These are phyloP conservation scores for Flaveria brownii DNA, from an alignment of 129 eudicot species.

Conservation along the genomic window DNA sequence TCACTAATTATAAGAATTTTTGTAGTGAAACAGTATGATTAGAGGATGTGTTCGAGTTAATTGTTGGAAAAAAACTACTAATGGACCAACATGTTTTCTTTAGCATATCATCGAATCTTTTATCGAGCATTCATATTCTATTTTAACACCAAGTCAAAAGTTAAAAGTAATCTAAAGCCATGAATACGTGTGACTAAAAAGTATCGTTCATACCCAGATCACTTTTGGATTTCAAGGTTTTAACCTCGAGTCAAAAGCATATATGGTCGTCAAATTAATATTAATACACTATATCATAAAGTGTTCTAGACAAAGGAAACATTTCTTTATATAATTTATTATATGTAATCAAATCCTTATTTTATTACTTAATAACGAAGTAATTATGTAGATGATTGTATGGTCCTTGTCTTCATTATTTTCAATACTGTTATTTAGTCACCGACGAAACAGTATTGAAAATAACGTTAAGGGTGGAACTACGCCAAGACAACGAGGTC, in stretches of 20 bases:
- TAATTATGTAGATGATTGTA: not conserved
- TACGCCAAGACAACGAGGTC: too few relatives aligned
- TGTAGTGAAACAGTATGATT: too few relatives aligned
- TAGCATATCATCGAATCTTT: too few relatives aligned
- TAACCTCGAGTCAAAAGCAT: not conserved
- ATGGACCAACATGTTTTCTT: too few relatives aligned
- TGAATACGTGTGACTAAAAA: constrained; percentile 1
- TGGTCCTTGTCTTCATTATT: not conserved
- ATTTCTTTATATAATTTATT: too few relatives aligned
- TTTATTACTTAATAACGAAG: not conserved
- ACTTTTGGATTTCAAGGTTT: not conserved
- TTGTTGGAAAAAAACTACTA: too few relatives aligned
- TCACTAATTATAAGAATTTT: too few relatives aligned
- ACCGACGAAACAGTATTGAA: not conserved
- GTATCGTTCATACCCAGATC: not conserved
- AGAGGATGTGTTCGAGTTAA: too few relatives aligned
- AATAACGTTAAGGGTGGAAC: not conserved
- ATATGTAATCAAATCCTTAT: too few relatives aligned
- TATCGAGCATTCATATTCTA: too few relatives aligned
- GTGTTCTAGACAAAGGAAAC: too few relatives aligned
- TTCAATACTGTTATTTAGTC: not conserved
- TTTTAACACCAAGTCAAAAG: not conserved
- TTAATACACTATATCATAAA: too few relatives aligned
- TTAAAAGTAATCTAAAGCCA: not conserved
- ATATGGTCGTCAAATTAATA: not conserved